These are phyloP conservation scores for Nannochloropsis salina DNA, from an alignment of 108 stramenopile species.

Conservation along the genomic window DNA sequence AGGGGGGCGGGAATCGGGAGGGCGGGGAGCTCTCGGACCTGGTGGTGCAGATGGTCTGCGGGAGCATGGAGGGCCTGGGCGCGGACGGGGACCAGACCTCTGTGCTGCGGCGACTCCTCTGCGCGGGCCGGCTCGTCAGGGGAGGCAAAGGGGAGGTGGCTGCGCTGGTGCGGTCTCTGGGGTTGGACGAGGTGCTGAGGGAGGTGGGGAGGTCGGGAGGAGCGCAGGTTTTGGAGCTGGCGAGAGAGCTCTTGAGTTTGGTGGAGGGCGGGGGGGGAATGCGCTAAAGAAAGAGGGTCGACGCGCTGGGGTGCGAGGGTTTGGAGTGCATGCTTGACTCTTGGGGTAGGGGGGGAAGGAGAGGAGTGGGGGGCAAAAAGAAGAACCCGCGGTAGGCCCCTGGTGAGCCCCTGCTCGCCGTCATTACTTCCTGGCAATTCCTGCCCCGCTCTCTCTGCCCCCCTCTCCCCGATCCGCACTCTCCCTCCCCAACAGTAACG, in stretches of 20 bases:
- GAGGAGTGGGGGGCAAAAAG: background rate
- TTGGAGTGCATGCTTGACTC: no score
- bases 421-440: background rate
- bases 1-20: background rate
- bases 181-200: constrained; percentile 7
- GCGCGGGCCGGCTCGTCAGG: background rate
- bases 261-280: background rate
- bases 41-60: constrained; percentile 14
- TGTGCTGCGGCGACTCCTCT: background rate
- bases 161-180: background rate
- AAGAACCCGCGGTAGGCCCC: background rate
- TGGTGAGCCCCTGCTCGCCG: background rate
- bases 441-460: background rate
- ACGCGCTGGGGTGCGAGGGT: background rate
- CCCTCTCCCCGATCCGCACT: background rate
- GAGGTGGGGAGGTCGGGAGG: constrained; percentile 11
- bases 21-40: background rate
- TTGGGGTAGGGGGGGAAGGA: background rate
- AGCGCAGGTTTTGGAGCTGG: background rate
- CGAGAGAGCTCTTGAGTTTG: background rate
- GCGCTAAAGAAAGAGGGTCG: background rate
- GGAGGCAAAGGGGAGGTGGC: background rate
- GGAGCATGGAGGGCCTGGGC: background rate
- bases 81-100: background rate
- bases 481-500: background rate